phyloP scores from a whole-genome alignment of 805 yeast genomes.

The Jamesozyma hellenica region DNA sequence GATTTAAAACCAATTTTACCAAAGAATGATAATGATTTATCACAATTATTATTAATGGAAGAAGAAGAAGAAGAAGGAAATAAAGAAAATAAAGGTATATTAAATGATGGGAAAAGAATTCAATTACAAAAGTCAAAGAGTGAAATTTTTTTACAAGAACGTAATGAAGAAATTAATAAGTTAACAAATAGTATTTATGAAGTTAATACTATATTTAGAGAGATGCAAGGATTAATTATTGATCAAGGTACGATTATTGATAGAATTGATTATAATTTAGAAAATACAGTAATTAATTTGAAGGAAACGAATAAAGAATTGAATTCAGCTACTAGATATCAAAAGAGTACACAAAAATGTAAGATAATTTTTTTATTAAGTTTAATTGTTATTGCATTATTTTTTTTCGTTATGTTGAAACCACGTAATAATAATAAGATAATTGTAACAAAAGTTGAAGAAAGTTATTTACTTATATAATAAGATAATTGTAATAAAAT shows the following conservation, averaged over 20 bases:
- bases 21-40: conserved; percentile 16
- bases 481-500: too few species aligned
- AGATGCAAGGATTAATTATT: conserved; percentile 80
- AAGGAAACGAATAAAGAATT: conserved; percentile 71
- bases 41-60: conserved; percentile 25
- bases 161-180: conserved; percentile 84
- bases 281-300: conserved; percentile 66
- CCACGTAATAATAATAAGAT: conserved; percentile 30
- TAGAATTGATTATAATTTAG: conserved; percentile 85
- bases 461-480: too few species aligned
- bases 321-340: conserved; percentile 66
- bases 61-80: conserved; percentile 26
- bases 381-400: conserved; percentile 58
- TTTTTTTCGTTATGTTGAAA: conserved; percentile 61
- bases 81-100: conserved; percentile 23
- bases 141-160: conserved; percentile 32
- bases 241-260: conserved; percentile 94
- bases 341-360: conserved; percentile 83
- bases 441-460: not conserved
- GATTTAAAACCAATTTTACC: conserved; percentile 45
- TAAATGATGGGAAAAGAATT: conserved; percentile 30
- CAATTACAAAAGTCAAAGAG: conserved; percentile 24
- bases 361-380: conserved; percentile 68
- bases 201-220: conserved; percentile 85
- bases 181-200: conserved; percentile 92